Evolutionary conservation across 148 eudicot species (phyloP).

Genomic region (Rheum nobile): DNA sequence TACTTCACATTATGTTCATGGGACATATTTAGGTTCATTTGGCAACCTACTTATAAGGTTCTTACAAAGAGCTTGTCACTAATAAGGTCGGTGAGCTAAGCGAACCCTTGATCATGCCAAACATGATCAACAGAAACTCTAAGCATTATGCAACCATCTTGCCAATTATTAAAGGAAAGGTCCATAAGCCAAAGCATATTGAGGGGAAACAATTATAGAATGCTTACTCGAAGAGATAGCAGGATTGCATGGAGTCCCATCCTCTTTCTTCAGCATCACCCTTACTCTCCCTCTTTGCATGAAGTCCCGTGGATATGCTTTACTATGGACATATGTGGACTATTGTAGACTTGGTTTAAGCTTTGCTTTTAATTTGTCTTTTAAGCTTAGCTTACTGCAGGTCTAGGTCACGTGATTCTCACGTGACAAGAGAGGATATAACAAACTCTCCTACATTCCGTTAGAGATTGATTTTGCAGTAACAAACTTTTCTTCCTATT

Average conservation of each 20-base stretch:
- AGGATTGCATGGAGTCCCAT: conserved; percentile 58
- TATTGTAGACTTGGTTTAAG: too few species aligned
- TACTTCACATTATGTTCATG: too few species aligned
- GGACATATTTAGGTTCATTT: too few species aligned
- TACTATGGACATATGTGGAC: too few species aligned
- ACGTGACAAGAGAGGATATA: too few species aligned
- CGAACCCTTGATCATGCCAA: not conserved
- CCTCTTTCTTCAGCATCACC: conserved; percentile 62
- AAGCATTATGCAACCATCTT: not conserved
- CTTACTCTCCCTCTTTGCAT: conserved; percentile 87
- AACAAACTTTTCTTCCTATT: too few species aligned
- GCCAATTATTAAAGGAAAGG: not conserved
- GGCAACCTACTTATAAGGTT: not conserved
- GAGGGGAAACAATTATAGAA: not conserved
- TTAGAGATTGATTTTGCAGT: too few species aligned
- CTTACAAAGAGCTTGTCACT: not conserved
- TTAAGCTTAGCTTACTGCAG: too few species aligned
- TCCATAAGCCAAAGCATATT: not conserved
- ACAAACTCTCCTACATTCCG: too few species aligned
- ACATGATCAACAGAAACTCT: not conserved
- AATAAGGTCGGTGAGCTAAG: not conserved
- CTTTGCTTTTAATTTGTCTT: too few species aligned
- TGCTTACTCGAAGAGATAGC: conserved; percentile 63
- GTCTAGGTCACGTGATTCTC: too few species aligned
- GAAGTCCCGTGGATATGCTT: conserved; percentile 86